Base-by-base conservation (phyloP, 495 filamentous ascomycete species). In the Penicillium angulare region DNA sequence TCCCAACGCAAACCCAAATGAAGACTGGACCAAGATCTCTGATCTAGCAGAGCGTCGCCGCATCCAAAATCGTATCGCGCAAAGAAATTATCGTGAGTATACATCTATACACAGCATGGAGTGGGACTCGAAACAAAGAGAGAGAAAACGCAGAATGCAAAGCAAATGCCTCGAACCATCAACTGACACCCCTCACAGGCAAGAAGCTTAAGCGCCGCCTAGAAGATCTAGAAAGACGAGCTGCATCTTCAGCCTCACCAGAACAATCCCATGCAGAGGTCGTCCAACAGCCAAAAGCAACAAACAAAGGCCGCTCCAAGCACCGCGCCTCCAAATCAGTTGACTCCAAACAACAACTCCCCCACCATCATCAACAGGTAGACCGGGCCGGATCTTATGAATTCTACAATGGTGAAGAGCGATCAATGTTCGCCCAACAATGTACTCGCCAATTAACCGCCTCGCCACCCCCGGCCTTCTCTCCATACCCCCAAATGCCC, bases 1-100 rank as follows among this genome's bases (percentile, higher is more conserved):
- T 75, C 87, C 87, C 56, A 93, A 88, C 52, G 95, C 93, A 59
- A 93, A 97, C 69, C 91, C 93, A 47, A 92, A 96, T 58, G 92
- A 97, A 72, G 92, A 97, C 76, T 97, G 92, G 92, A 97, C 92
- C 64, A 93, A 97, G 82, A 96, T 97, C 71, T 96, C 93, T 36
- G 92, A 97, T 66, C 81, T 97, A 33, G 92, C 92, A 46, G 92
- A 97, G 74, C 83, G 92, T 56, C 79, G 92, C 64, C 80, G 92
- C 62, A 97, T 97, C 74, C 92, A 97, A 74, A 97, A 97, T 73
- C 83, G 92, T 43, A 97, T 97, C 72, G 92, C 92, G 34, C 92
- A 97, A 74, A 86, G 92, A 50, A 97, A 97, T 75, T 97, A 97
- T 75, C 92, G 92, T 96, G 79, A 68, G 92, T 88, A n/a, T n/a